phyloP scores from a whole-genome alignment of 345 rosid species.

The Populus davidiana region DNA sequence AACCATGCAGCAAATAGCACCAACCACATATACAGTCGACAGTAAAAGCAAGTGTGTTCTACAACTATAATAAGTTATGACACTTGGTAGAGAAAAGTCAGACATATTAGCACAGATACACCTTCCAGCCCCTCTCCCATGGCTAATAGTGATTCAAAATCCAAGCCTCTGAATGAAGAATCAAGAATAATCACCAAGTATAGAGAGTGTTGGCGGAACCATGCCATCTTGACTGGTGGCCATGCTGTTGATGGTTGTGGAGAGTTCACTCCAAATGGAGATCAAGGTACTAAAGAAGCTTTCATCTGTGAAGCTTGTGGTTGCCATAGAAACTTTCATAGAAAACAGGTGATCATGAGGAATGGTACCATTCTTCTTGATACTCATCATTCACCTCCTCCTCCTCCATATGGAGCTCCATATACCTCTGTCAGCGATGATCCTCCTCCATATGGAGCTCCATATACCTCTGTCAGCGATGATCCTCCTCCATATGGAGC shows the following conservation, averaged over 20 bases:
- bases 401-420: not conserved
- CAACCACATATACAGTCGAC: not conserved
- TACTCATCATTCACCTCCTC: not conserved
- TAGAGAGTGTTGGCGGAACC: constrained; percentile 75
- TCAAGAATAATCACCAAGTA: constrained; percentile 35
- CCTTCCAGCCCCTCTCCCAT: not conserved
- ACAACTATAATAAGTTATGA: no score
- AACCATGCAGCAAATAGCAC: not conserved
- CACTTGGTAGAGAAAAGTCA: not conserved
- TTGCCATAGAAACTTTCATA: constrained; percentile 72
- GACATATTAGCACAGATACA: not conserved
- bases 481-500: not conserved
- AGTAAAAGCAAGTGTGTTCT: not conserved
- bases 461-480: not conserved
- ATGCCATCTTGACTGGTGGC: constrained; percentile 71
- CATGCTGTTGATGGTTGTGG: constrained; percentile 79
- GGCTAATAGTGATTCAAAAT: not conserved
- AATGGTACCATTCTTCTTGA: not conserved
- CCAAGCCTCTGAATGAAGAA: not conserved
- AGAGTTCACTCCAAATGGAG: constrained; percentile 67
- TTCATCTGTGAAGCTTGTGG: constrained; percentile 71
- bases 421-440: not conserved
- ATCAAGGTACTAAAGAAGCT: constrained; percentile 43
- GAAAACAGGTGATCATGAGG: constrained; percentile 42
- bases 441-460: not conserved